Evolutionary conservation across 208 protist genomes (phyloP).

Genomic region (Trypanosoma boissoni): DNA sequence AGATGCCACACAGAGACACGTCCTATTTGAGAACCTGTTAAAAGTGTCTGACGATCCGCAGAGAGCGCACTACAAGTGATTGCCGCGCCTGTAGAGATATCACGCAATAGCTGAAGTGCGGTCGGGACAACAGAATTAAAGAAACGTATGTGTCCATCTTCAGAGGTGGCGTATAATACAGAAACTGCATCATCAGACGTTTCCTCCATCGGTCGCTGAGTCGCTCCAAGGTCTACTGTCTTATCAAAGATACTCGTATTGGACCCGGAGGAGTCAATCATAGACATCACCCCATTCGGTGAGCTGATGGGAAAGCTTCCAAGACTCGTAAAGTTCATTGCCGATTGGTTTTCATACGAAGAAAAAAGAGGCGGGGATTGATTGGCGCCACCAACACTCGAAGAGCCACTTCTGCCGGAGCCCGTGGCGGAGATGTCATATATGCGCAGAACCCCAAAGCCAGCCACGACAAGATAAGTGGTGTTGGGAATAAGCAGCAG

Average conservation of each 20-base stretch:
- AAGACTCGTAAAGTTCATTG: constrained; percentile 84
- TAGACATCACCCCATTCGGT: neutral
- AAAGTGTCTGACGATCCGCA: constrained; percentile 57
- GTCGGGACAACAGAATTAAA: constrained; percentile 52
- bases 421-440: constrained; percentile 40
- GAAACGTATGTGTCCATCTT: constrained; percentile 84
- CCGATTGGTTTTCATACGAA: constrained; percentile 65
- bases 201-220: neutral
- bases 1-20: constrained; percentile 82
- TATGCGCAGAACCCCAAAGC: constrained; percentile 66
- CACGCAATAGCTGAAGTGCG: constrained; percentile 58
- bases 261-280: constrained; percentile 6
- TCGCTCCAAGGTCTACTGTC: constrained; percentile 16
- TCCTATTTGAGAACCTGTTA: constrained; percentile 84
- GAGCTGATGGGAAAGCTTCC: constrained; percentile 48
- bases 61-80: constrained; percentile 81
- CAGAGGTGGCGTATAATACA: constrained; percentile 66
- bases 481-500: constrained; percentile 52
- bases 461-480: constrained; percentile 58
- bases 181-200: constrained; percentile 7
- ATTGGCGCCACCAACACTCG: constrained; percentile 14
- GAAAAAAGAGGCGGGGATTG: constrained; percentile 51
- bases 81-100: constrained; percentile 66
- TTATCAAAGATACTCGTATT: constrained; percentile 18
- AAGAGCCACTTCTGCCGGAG: neutral